These are phyloP conservation scores for Geosmithia flava DNA, from an alignment of 2,329 filamentous ascomycete species.

Conservation along the genomic window DNA sequence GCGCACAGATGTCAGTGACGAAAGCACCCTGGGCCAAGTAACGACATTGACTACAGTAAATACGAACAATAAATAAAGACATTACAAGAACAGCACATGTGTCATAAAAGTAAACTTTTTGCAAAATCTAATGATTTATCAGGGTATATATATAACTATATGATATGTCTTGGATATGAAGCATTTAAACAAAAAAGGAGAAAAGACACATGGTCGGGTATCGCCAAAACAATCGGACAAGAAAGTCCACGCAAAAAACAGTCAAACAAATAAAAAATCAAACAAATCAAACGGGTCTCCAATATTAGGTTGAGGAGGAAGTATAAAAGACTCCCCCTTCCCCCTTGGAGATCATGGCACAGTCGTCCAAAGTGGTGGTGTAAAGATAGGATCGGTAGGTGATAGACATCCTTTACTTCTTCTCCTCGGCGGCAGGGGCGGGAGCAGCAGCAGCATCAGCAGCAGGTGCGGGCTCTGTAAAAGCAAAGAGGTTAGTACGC, in stretches of 20 bases:
- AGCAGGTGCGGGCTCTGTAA: slow-evolving; percentile 12
- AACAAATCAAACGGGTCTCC: not conserved
- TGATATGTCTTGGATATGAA: not conserved
- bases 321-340: not conserved
- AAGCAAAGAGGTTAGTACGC: not conserved
- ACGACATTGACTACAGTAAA: slow-evolving; percentile 4
- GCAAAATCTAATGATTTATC: no score
- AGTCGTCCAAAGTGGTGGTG: no score
- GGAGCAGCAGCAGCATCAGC: slow-evolving; percentile 9
- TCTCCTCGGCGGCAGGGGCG: slow-evolving; percentile 9
- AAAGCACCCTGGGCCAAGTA: slow-evolving; percentile 33
- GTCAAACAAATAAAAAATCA: not conserved
- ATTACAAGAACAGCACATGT: not conserved
- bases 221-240: not conserved
- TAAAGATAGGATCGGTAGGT: not conserved
- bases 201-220: not conserved
- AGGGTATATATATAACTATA: not conserved
- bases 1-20: slow-evolving; percentile 26
- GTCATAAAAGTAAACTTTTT: no score
- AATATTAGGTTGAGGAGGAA: no score
- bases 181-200: no score
- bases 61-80: not conserved
- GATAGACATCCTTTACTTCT: not conserved
- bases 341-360: not conserved
- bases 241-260: not conserved